Conservation (phyloP, 306 rosid genomes). For the Crotalaria pallida region DNA sequence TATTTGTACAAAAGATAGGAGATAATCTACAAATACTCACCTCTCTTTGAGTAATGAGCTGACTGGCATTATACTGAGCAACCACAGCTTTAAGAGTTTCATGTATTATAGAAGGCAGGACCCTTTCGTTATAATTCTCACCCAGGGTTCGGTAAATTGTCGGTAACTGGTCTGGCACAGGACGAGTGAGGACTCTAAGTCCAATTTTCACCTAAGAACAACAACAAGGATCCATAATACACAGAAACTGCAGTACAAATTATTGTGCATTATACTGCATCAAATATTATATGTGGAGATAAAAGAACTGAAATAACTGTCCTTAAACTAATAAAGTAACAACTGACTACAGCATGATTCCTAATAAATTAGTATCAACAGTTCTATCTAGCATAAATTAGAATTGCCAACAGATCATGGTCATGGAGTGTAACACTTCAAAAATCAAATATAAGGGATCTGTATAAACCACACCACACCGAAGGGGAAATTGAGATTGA, state of each 20-base stretch:
- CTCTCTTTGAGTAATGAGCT: slow-evolving; percentile 92
- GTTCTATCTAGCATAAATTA: slow-evolving; percentile 8
- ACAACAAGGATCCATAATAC: neutral
- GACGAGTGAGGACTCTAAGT: slow-evolving; percentile 82
- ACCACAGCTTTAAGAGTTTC: slow-evolving; percentile 89
- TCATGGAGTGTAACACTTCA: neutral
- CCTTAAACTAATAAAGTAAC: neutral
- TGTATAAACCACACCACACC: neutral
- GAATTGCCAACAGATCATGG: neutral
- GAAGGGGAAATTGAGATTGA: neutral
- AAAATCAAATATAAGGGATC: neutral
- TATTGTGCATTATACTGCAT: neutral
- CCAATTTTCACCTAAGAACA: slow-evolving; percentile 60
- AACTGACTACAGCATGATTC: neutral
- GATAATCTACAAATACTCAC: slow-evolving; percentile 28
- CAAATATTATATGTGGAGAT: neutral
- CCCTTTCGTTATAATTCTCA: slow-evolving; percentile 63
- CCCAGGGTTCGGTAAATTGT: slow-evolving; percentile 68
- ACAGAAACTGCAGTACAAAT: neutral
- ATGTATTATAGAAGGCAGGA: slow-evolving; percentile 74
- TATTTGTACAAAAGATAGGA: neutral
- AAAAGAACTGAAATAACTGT: neutral
- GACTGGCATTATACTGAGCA: slow-evolving; percentile 86
- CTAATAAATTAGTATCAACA: neutral
- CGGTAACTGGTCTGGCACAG: slow-evolving; percentile 61